Percentiles rank a stretch among this genome's conserved stretches.
Conservation (phyloP, 495 filamentous ascomycete species). For the Xylaria longipes region DNA sequence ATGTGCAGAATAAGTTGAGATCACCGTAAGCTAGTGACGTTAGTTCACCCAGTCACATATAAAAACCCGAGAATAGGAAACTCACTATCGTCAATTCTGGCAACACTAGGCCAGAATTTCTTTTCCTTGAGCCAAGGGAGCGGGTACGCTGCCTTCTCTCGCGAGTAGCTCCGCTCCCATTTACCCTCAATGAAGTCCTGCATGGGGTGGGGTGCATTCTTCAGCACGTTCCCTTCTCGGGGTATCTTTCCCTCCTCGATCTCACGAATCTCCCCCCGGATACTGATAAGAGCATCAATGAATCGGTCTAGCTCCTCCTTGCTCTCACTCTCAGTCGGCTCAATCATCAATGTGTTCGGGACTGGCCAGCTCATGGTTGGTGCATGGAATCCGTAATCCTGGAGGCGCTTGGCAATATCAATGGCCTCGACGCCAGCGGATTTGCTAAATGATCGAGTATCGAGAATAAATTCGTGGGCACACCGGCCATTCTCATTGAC, state of each 20-base stretch:
- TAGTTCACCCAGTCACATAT: constrained; percentile 38
- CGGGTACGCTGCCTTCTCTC: constrained; percentile 89
- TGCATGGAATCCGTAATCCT: constrained; percentile 98
- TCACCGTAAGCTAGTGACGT: constrained; percentile 76
- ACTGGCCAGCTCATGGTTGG: constrained; percentile 99
- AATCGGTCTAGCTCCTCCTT: constrained; percentile 95
- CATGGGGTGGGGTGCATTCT: constrained; percentile 89
- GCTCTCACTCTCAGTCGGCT: constrained; percentile 94
- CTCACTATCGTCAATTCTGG: constrained; percentile 88
- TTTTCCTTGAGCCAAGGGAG: constrained; percentile 86
- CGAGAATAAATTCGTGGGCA: constrained; percentile 98
- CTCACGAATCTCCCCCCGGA: constrained; percentile 83
- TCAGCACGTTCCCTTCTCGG: constrained; percentile 85
- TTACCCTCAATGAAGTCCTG: constrained; percentile 73
- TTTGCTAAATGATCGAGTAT: constrained; percentile 85
- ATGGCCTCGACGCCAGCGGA: constrained; percentile 89
- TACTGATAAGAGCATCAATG: constrained; percentile 88
- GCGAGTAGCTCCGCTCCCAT: constrained; percentile 80
- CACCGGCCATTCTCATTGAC: constrained; percentile 88
- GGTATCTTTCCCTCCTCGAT: constrained; percentile 83
- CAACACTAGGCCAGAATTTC: constrained; percentile 97
- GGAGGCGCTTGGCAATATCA: constrained; percentile 95
- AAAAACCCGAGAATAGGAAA: constrained; percentile 31
- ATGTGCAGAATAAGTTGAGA: constrained; percentile 94
- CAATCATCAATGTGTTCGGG: constrained; percentile 96